These are phyloP conservation scores for Bauhinia variegata DNA, from an alignment of 306 rosid species.

Conservation along the genomic window DNA sequence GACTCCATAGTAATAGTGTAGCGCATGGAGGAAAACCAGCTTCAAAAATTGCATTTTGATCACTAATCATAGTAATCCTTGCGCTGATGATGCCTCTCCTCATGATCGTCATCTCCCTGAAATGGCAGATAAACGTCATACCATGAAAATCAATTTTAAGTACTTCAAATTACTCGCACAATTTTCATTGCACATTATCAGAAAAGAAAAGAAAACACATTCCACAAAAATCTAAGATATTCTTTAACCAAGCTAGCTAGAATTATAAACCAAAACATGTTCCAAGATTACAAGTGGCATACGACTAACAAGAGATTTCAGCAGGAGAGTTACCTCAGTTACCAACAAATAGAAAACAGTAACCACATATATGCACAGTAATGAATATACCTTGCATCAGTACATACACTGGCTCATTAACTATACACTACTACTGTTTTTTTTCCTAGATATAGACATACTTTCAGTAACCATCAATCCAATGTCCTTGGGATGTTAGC, in stretches of 20 bases:
- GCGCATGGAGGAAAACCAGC: conserved; percentile 37
- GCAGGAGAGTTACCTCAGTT: neutral
- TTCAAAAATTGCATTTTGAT: conserved; percentile 37
- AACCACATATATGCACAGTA: too few species aligned
- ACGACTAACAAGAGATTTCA: neutral
- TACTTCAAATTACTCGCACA: neutral
- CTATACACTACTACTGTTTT: too few species aligned
- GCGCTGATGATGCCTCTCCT: conserved; percentile 70
- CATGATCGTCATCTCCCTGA: conserved; percentile 61
- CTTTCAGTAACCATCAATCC: neutral
- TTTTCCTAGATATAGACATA: neutral
- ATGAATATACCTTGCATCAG: neutral
- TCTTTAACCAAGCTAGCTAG: neutral
- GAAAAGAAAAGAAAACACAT: neutral
- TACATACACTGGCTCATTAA: too few species aligned
- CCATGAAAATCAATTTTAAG: conserved; percentile 1
- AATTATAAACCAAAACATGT: neutral
- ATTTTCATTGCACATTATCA: neutral
- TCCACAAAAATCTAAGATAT: neutral
- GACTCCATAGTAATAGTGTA: conserved; percentile 31
- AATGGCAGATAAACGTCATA: conserved; percentile 11
- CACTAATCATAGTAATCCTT: conserved; percentile 72
- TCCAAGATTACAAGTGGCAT: neutral
- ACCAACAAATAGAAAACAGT: too few species aligned
- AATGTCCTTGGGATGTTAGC: neutral